Conservation (phyloP, 164 flowering plant species). For the Aristolochia fimbriata region DNA sequence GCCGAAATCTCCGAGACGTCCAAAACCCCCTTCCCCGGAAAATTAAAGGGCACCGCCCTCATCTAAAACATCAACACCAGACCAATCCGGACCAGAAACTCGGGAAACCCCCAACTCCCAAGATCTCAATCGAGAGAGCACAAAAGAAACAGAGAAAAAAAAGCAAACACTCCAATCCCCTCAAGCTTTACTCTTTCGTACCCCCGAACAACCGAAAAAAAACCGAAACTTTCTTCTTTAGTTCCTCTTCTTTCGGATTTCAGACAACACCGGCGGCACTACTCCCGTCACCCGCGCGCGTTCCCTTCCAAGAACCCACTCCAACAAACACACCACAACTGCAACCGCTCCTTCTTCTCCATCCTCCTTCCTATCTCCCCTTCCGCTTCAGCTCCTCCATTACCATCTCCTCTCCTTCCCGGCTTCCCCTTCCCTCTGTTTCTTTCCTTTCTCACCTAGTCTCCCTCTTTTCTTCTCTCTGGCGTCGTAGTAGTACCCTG, state of each 20-base stretch:
- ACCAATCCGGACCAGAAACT: conserved; percentile 4
- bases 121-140: too few species aligned
- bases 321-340: too few species aligned
- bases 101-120: not conserved
- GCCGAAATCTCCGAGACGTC: conserved; percentile 19
- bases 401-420: conserved; percentile 9
- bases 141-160: too few species aligned
- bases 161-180: too few species aligned
- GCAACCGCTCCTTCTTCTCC: not conserved
- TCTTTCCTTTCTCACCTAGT: not conserved
- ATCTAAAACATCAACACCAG: conserved; percentile 24
- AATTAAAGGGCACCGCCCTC: conserved; percentile 78
- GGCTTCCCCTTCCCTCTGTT: conserved; percentile 4
- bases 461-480: conserved; percentile 4
- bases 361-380: not conserved
- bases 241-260: too few species aligned
- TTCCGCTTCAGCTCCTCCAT: not conserved
- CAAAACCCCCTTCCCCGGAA: conserved; percentile 63
- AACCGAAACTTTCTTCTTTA: too few species aligned
- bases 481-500: conserved; percentile 10
- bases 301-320: not conserved
- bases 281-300: too few species aligned
- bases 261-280: too few species aligned
- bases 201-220: too few species aligned
- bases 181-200: too few species aligned